These are phyloP conservation scores for Acacia acuminata DNA, from an alignment of 306 rosid species.

Conservation along the genomic window DNA sequence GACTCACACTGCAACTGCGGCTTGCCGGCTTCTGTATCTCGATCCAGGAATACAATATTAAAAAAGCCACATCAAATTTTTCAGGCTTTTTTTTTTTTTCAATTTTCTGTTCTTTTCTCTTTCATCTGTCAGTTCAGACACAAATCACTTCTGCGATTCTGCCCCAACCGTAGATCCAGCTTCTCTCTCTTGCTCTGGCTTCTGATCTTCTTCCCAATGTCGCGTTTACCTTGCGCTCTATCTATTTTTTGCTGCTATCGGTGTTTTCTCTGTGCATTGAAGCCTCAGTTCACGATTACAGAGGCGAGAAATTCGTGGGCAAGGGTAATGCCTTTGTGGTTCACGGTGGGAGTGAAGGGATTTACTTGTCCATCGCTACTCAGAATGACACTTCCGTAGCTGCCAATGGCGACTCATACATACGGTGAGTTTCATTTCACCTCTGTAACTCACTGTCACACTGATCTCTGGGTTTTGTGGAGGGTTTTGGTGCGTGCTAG, in stretches of 20 bases:
- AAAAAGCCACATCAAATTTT: not conserved
- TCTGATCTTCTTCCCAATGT: slow-evolving; percentile 36
- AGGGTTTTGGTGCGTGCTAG: not conserved
- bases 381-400: slow-evolving; percentile 38
- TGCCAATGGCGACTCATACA: slow-evolving; percentile 60
- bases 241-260: slow-evolving; percentile 36
- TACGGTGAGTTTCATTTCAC: slow-evolving; percentile 51
- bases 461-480: slow-evolving; percentile 3
- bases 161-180: slow-evolving; percentile 43
- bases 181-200: slow-evolving; percentile 26
- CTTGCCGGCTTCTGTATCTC: not conserved
- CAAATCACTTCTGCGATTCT: not conserved
- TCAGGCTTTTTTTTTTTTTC: not conserved
- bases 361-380: slow-evolving; percentile 64
- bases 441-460: not conserved
- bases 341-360: slow-evolving; percentile 97
- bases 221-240: slow-evolving; percentile 23
- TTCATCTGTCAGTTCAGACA: slow-evolving; percentile 4
- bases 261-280: slow-evolving; percentile 39
- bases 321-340: slow-evolving; percentile 93
- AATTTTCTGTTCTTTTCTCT: not conserved
- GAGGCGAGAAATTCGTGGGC: slow-evolving; percentile 51
- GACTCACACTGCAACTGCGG: not conserved
- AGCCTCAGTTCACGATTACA: slow-evolving; percentile 85
- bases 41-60: not conserved